Evolutionary conservation across 768 basidiomycete genomes (phyloP).

Genomic region (Polyporus arcularius): DNA sequence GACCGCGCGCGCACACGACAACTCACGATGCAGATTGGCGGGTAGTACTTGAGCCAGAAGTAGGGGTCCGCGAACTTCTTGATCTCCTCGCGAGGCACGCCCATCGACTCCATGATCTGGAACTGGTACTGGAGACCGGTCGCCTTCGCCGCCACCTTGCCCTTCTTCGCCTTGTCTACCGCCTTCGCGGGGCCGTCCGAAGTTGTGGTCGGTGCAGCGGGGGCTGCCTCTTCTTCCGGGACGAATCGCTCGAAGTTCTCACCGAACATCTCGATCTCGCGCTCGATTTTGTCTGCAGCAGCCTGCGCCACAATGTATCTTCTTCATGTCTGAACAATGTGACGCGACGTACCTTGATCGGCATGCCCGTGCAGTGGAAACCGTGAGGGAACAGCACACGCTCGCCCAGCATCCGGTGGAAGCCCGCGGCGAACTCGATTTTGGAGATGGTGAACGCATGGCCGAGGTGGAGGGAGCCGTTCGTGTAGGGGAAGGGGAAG

Average conservation of each 20-base stretch:
- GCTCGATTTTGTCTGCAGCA: conserved; percentile 94
- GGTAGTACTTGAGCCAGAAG: conserved; percentile 93
- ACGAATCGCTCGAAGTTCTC: conserved; percentile 76
- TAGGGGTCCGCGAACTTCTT: conserved; percentile 96
- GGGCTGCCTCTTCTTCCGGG: conserved; percentile 45
- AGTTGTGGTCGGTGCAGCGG: conserved; percentile 41
- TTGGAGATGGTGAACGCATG: conserved; percentile 99
- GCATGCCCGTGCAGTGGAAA: conserved; percentile 98
- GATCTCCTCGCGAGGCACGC: conserved; percentile 85
- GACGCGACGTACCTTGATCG: conserved; percentile 81
- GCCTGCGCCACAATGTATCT: conserved; percentile 53
- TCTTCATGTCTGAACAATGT: not conserved
- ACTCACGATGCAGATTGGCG: conserved; percentile 87
- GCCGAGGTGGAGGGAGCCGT: conserved; percentile 94
- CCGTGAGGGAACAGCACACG: conserved; percentile 95
- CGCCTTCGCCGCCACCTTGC: conserved; percentile 89
- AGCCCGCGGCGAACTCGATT: conserved; percentile 95
- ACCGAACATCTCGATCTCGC: conserved; percentile 97
- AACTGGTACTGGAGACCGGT: conserved; percentile 96
- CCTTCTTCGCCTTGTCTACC: conserved; percentile 88
- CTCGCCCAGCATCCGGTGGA: conserved; percentile 93
- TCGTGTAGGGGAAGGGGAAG: conserved; percentile 98
- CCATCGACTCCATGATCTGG: conserved; percentile 97
- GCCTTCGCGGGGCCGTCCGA: conserved; percentile 43
- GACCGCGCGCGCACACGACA: not conserved